These are phyloP conservation scores for Colletotrichum echinochloae DNA, from an alignment of 2,329 filamentous ascomycete genomes.

Conservation along the genomic window DNA sequence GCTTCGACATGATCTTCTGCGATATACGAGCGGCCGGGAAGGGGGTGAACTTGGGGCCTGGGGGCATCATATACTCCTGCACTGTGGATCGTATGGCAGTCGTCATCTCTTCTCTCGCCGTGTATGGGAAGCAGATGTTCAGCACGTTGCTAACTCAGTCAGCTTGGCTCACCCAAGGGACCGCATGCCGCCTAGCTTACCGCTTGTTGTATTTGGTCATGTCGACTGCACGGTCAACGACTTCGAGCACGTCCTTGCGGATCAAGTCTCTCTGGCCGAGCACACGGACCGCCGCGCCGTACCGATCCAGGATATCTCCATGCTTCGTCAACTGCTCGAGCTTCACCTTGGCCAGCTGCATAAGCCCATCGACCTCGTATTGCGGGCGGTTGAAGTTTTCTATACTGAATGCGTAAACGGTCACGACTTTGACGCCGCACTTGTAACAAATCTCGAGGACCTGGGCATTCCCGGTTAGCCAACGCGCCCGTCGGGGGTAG, in stretches of 20 bases:
- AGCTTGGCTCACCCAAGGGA: constrained; percentile 34
- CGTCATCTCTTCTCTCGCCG: constrained; percentile 94
- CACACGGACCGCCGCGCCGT: constrained; percentile 88
- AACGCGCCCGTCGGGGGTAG: neutral
- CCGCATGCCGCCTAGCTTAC: constrained; percentile 55
- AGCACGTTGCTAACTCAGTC: constrained; percentile 64
- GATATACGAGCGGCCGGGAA: constrained; percentile 92
- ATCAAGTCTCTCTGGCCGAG: constrained; percentile 87
- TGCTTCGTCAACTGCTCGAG: constrained; percentile 92
- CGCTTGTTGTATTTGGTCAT: constrained; percentile 89
- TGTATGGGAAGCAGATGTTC: constrained; percentile 98
- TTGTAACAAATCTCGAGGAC: constrained; percentile 99
- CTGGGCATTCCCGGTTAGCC: constrained; percentile 56
- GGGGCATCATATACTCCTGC: constrained; percentile 82
- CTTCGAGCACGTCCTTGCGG: constrained; percentile 86
- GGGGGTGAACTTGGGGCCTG: constrained; percentile 72
- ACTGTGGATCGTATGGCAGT: constrained; percentile 90
- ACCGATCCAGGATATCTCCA: constrained; percentile 91
- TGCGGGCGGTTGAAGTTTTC: constrained; percentile 98
- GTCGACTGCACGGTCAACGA: constrained; percentile 86
- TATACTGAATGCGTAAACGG: constrained; percentile 98
- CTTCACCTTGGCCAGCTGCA: constrained; percentile 98
- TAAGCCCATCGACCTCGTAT: constrained; percentile 95
- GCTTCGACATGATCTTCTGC: constrained; percentile 82
- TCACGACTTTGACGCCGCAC: constrained; percentile 94